phyloP scores from a whole-genome alignment of 1,139 yeast genomes.

The Hemisphaericaspora xylanilytica region DNA sequence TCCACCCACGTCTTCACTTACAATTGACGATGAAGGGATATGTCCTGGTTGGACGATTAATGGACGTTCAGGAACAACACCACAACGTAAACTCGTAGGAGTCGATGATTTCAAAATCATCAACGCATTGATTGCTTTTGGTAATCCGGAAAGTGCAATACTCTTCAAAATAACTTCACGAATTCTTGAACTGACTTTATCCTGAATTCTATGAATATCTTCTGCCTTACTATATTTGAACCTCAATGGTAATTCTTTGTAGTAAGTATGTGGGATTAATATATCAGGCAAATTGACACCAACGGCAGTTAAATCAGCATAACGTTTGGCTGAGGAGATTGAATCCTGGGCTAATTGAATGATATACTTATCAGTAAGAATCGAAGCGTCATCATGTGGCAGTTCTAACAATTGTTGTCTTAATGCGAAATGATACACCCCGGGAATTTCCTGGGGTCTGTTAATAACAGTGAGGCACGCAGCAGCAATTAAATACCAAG shows the following conservation, averaged over 20 bases:
- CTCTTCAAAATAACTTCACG: conserved; percentile 78
- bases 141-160: conserved; percentile 78
- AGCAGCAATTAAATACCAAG: conserved; percentile 78
- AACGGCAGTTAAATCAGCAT: conserved; percentile 39
- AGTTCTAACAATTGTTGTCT: conserved; percentile 45
- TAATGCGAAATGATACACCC: conserved; percentile 70
- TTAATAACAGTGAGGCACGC: conserved; percentile 82
- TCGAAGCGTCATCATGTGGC: conserved; percentile 23
- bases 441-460: conserved; percentile 77
- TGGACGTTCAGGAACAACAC: conserved; percentile 29
- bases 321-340: conserved; percentile 38
- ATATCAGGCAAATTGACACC: conserved; percentile 47
- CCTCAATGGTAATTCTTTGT: conserved; percentile 38
- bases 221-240: conserved; percentile 31
- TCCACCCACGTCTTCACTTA: conserved; percentile 43
- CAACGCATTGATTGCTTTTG: conserved; percentile 78
- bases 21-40: conserved; percentile 36
- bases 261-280: conserved; percentile 40
- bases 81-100: conserved; percentile 46
- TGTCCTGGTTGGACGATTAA: conserved; percentile 34
- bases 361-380: conserved; percentile 26
- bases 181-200: conserved; percentile 52
- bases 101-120: conserved; percentile 64
- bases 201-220: conserved; percentile 39
- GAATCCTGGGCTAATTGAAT: conserved; percentile 35